Evolutionary conservation across 1,284 basidiomycete species (phyloP), one percentile per base, ranked within the genome.

Genomic region (Ustilago loliicola): DNA sequence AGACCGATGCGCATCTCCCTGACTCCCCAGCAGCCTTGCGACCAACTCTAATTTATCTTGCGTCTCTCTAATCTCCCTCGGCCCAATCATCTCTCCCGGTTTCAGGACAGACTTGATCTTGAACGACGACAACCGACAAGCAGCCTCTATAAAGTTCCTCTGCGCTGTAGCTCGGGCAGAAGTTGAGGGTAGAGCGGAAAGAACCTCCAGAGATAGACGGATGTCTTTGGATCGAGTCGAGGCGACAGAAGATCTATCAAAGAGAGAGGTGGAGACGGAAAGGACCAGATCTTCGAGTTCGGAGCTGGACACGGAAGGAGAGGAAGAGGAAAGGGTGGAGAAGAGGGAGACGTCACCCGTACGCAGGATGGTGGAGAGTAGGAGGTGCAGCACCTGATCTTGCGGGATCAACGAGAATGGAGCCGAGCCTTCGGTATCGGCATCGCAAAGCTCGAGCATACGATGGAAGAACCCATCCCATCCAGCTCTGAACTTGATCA

Each of bases 41-140:
- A 81, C 29, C n/a, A 81, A 50, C 0, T 65, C 61, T 32, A 81
- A 21, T 36, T 61, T 61, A 52, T 81, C 77, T 3, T 2, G 0
- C 3, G 65, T 66, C 21, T 30, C 19, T 2, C 80, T 54, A 19
- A 80, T 73, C 54, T 81, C 77, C 15, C 23, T 34, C 0, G 80
- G 72, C 19, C 27, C 30, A 19, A 81, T 68, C 8, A 29, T 25
- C 27, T 52, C 17, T 1, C 67, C 58, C 0, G 74, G 57, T 0
- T 60, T 50, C 0, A 36, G 17, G 6, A 36, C 38, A 1, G 80
- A 80, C 19, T 57, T 63, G 54, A 80, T 57, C 42, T 69, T 65
- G 70, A 77, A 80, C 48, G 70, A 58, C n/a, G 63, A 68, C 21
- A 80, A 36, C 3, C 79, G 66, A n/a, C 77, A 80, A 7, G 60